These are phyloP conservation scores for Blastocladiella britannica DNA, from an alignment of 192 early-diverging fungal genomes.

Conservation along the genomic window DNA sequence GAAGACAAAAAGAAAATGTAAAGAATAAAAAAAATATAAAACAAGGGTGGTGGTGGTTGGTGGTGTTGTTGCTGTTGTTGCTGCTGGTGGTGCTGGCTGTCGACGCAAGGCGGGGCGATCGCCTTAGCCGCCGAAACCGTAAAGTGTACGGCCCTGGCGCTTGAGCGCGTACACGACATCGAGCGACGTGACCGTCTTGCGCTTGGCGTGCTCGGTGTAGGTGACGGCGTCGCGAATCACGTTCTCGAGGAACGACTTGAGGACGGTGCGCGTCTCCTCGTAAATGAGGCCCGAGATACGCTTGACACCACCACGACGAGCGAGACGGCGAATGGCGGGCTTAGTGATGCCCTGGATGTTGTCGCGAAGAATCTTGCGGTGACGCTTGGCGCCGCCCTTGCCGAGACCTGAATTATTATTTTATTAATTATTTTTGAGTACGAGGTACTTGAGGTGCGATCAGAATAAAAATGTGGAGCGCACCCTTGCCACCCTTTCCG, in stretches of 20 bases:
- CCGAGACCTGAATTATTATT: slow-evolving; percentile 64
- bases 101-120: not conserved
- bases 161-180: slow-evolving; percentile 99
- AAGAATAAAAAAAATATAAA: slow-evolving; percentile 4
- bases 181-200: slow-evolving; percentile 97
- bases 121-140: slow-evolving; percentile 64
- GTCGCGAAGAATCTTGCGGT: slow-evolving; percentile 98
- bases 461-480: no score
- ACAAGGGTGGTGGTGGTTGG: not conserved
- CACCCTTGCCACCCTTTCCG: slow-evolving; percentile 95
- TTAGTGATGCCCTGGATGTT: slow-evolving; percentile 94
- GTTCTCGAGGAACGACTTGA: slow-evolving; percentile 97
- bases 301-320: slow-evolving; percentile 98
- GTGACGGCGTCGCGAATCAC: slow-evolving; percentile 98
- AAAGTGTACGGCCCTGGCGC: slow-evolving; percentile 89
- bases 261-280: slow-evolving; percentile 93
- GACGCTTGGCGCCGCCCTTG: slow-evolving; percentile 99
- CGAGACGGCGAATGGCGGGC: slow-evolving; percentile 96
- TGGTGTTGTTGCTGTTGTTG: no score
- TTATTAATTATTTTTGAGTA: not conserved
- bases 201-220: slow-evolving; percentile 97
- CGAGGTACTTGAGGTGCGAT: no score
- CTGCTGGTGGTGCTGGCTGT: not conserved
- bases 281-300: slow-evolving; percentile 99
- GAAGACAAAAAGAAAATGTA: not conserved